A percentile compares a stretch with the other conserved stretches of the same genome.
These are phyloP conservation scores for Solanum ossicruentum DNA, from an alignment of 257 asterid species.

Conservation along the genomic window DNA sequence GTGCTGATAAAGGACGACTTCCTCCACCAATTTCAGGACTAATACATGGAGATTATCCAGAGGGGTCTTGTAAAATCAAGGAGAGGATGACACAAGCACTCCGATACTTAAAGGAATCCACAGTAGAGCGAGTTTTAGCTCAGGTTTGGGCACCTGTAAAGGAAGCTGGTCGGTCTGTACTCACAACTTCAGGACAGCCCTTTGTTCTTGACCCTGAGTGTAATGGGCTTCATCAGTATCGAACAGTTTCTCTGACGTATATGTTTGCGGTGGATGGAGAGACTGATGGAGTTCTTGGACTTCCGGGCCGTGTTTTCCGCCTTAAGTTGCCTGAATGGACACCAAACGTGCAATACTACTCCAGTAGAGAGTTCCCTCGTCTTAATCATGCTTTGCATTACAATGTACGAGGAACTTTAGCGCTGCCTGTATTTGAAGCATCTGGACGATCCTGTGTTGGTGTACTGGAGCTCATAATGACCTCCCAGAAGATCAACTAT, in stretches of 20 bases:
- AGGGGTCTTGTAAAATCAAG: not conserved
- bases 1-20: not conserved
- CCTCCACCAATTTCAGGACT: not conserved
- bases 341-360: conserved; percentile 13
- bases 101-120: not conserved
- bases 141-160: conserved; percentile 17
- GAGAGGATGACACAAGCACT: conserved; percentile 1
- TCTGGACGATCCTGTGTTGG: conserved; percentile 10
- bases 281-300: not conserved
- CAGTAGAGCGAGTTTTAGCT: not conserved
- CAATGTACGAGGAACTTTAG: conserved; percentile 7
- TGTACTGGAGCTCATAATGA: conserved; percentile 9
- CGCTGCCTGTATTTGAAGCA: conserved; percentile 12
- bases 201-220: conserved; percentile 1
- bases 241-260: conserved; percentile 6
- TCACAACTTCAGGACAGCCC: conserved; percentile 11
- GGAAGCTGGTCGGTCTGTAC: not conserved
- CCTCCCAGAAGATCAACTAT: conserved; percentile 11
- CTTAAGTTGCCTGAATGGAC: conserved; percentile 17
- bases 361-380: conserved; percentile 12
- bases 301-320: conserved; percentile 13
- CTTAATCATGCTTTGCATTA: conserved; percentile 1
- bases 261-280: conserved; percentile 6
- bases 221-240: conserved; percentile 10
- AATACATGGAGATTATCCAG: not conserved